Base-by-base conservation (phyloP, 2,329 filamentous ascomycete species). In the Colletotrichum australisinense region DNA sequence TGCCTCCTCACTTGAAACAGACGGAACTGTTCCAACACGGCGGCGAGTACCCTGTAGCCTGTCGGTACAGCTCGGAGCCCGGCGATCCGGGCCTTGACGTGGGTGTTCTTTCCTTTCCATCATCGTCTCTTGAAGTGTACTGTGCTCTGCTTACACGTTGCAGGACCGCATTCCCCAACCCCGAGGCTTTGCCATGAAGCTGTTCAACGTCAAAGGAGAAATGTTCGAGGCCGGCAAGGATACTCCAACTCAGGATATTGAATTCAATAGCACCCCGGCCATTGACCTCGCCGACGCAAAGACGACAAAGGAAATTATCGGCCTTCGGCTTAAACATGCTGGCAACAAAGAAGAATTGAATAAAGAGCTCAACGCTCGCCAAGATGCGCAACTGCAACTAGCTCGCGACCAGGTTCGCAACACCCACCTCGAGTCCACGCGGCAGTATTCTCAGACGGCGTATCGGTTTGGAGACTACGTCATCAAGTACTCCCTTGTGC, bases 111-210 rank as follows among this genome's bases (percentile, higher is more conserved):
- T 46, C 7, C 16, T 9, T 8, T 4, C 7, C 42, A 19, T n/a
- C 8, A 8, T n/a, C 14, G 14, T 42, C 38, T 42, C 16, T n/a
- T 19, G 3, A n/a, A 46, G 19, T 42, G 38, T 16, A 16, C 38
- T 38, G 19, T 46, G 42, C 2, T n/a, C 6, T 46, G 42, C 42
- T 49, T 4, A 49, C 42, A 2, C 42, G 1, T 49, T 49, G 4
- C 8, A 49, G 42, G 42, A 49, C 66, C 81, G 81, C 30, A 83
- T 84, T 28, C 81, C 85, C 0, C 83, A 85, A 64, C 86, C 85
- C 4, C 81, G 85, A 52, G 86, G 85, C 28, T 84, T 88, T 55
- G 83, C 78, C 12, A 86, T 88, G 80, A 88, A 88, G 75, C 76
- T 88, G 55, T 88, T 88, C 78, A 82, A 84, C 65, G 83, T 88